Base-by-base conservation (phyloP, 345 rosid species). In the Clausena lansium region DNA sequence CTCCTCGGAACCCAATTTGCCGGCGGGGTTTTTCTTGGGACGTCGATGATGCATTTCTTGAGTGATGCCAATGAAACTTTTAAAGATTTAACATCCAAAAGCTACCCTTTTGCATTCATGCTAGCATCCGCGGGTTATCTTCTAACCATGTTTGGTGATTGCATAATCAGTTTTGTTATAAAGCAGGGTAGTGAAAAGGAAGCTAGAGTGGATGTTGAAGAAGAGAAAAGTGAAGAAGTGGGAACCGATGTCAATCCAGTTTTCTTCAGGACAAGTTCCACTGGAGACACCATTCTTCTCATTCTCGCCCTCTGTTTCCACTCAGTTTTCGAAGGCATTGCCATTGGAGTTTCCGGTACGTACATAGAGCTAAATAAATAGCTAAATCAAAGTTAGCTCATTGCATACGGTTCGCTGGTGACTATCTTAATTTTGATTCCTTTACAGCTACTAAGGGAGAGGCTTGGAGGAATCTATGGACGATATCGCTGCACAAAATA, bases 401-500 rank as follows among this genome's bases (percentile, higher is more conserved):
- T 45, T 13, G 1, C 50, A 45, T 13, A 11, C 50, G 50, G 50
- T 13, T 45, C 50, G 50, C 50, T 45, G 50, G 50, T 45, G 50
- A 13, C 17, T 52, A 52, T 15, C 57, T 52, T 52, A 17, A 52
- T 52, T 52, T 39, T 45, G 47, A 13, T 47, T 71, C 78, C 70
- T 19, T 45, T 20, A 27, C 80, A 91, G 98, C 15, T 22, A 84
- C 82, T 2, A 84, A 86, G 74, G 81, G 76, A 35, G 94, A 93
- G 11, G 88, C 98, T 72, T 94, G 98, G 97, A 88, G 86, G 78
- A 93, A 91, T 66, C 88, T 94, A 1, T 94, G 98, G 98, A 94
- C 97, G 47, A 94, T 89, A 30, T 91, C 94, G 0, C 64, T 91
- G 45, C 98, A 94, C 85, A 94, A 93, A 76, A 89, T 94, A 1